Evolutionary conservation across 2,329 filamentous ascomycete genomes (phyloP).

Genomic region (Microdochium bolleyi): DNA sequence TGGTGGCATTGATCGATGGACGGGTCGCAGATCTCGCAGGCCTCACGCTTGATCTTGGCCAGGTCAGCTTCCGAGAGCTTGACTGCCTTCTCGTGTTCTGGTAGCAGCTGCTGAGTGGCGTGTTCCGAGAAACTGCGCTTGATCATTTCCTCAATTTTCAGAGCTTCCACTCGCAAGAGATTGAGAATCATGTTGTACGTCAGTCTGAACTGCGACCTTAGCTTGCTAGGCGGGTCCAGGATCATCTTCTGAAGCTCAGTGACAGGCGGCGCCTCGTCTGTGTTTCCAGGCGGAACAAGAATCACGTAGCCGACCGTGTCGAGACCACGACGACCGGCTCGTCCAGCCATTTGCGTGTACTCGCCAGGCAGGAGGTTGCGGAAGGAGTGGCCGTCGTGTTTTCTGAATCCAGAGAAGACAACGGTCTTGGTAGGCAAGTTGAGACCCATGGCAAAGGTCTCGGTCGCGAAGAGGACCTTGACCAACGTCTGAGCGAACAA

Average conservation of each 20-base stretch:
- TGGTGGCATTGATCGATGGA: slow-evolving; percentile 76
- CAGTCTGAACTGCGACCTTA: slow-evolving; percentile 89
- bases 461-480: slow-evolving; percentile 94
- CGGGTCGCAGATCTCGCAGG: slow-evolving; percentile 73
- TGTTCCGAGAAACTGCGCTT: slow-evolving; percentile 99
- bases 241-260: slow-evolving; percentile 87
- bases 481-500: slow-evolving; percentile 91
- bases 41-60: slow-evolving; percentile 79
- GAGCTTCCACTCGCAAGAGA: slow-evolving; percentile 82
- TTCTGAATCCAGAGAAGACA: slow-evolving; percentile 93
- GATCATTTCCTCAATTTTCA: slow-evolving; percentile 99
- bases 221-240: slow-evolving; percentile 86
- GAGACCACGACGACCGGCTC: slow-evolving; percentile 85
- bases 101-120: slow-evolving; percentile 86
- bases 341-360: slow-evolving; percentile 97
- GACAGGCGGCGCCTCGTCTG: slow-evolving; percentile 82
- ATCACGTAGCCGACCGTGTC: slow-evolving; percentile 93
- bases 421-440: slow-evolving; percentile 94
- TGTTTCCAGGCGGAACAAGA: slow-evolving; percentile 72
- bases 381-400: slow-evolving; percentile 90
- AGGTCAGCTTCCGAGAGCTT: slow-evolving; percentile 87
- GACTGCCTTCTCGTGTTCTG: slow-evolving; percentile 92
- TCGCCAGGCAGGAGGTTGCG: slow-evolving; percentile 87
- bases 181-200: slow-evolving; percentile 99
- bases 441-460: slow-evolving; percentile 97